These are phyloP conservation scores for Cyberlindnera suaveolens DNA, from an alignment of 805 yeast species.

Conservation along the genomic window DNA sequence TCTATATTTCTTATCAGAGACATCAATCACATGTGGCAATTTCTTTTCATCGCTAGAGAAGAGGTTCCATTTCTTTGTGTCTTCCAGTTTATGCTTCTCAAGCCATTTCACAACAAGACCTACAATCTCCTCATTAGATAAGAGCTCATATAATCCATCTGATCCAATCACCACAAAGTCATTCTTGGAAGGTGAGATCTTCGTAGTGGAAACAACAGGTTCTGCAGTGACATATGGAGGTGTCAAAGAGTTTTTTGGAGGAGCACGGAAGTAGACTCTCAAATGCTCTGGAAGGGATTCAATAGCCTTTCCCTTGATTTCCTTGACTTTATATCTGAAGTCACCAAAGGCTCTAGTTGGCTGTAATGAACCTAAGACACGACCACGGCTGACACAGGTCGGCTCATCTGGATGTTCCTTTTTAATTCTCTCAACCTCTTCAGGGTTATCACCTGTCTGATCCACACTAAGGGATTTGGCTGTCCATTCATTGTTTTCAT, in stretches of 20 bases:
- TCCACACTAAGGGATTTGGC: conserved; percentile 82
- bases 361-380: conserved; percentile 88
- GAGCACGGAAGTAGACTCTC: conserved; percentile 75
- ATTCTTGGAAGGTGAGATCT: conserved; percentile 60
- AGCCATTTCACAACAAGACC: conserved; percentile 92
- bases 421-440: conserved; percentile 77
- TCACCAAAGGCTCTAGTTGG: conserved; percentile 98
- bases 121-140: conserved; percentile 88
- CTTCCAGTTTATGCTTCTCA: conserved; percentile 48
- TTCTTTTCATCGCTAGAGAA: conserved; percentile 28
- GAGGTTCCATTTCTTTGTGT: conserved; percentile 15
- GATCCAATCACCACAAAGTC: conserved; percentile 90
- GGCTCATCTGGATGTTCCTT: conserved; percentile 86
- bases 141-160: conserved; percentile 89
- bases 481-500: conserved; percentile 69
- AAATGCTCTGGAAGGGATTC: conserved; percentile 68
- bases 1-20: conserved; percentile 51
- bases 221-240: conserved; percentile 98
- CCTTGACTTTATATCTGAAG: conserved; percentile 83
- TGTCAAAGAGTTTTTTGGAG: conserved; percentile 65
- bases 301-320: conserved; percentile 33
- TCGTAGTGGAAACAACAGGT: conserved; percentile 83
- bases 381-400: conserved; percentile 74
- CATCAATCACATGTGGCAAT: conserved; percentile 58
- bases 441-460: conserved; percentile 89